These are phyloP conservation scores for Stachybotrys echinatus DNA, from an alignment of 2,329 filamentous ascomycete genomes.

Conservation along the genomic window DNA sequence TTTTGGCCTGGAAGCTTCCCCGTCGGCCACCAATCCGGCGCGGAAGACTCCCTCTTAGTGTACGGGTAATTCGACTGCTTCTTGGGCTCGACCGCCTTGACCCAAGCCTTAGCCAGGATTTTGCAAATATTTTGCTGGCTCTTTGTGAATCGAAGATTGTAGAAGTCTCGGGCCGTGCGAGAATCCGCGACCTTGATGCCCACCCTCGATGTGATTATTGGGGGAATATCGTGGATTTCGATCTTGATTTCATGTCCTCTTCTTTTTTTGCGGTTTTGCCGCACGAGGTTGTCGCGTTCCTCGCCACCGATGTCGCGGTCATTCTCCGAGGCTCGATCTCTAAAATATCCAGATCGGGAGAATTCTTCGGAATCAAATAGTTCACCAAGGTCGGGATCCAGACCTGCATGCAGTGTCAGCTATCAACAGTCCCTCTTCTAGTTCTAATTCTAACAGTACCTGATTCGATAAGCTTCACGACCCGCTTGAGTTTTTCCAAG, in stretches of 20 bases:
- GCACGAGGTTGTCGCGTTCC: conserved; percentile 23
- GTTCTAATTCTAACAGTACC: too few species aligned
- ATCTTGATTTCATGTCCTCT: conserved; percentile 30
- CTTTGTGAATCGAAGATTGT: conserved; percentile 55
- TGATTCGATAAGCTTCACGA: conserved; percentile 23
- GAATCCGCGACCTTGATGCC: conserved; percentile 49
- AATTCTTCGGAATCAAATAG: conserved; percentile 18
- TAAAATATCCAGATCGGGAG: too few species aligned
- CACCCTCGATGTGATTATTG: conserved; percentile 32
- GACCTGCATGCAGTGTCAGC: conserved; percentile 18
- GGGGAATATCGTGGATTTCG: conserved; percentile 35
- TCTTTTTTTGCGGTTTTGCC: conserved; percentile 22
- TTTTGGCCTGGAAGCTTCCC: conserved; percentile 24
- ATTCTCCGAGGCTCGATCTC: conserved; percentile 17
- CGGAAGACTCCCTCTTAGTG: conserved; percentile 56
- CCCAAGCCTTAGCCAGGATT: conserved; percentile 68
- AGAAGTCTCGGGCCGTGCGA: conserved; percentile 52
- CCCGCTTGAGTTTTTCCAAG: conserved; percentile 33
- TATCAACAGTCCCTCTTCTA: too few species aligned
- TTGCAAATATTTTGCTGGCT: conserved; percentile 70
- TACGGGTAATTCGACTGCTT: conserved; percentile 74
- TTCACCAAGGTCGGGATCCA: conserved; percentile 27
- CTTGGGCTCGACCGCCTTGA: conserved; percentile 70
- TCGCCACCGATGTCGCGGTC: conserved; percentile 20
- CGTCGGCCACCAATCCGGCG: conserved; percentile 64